Percentiles rank a stretch among this genome's conserved stretches.
Conservation (phyloP, 1,284 basidiomycete genomes). For the Microbotryum lychnidis-dioicae region DNA sequence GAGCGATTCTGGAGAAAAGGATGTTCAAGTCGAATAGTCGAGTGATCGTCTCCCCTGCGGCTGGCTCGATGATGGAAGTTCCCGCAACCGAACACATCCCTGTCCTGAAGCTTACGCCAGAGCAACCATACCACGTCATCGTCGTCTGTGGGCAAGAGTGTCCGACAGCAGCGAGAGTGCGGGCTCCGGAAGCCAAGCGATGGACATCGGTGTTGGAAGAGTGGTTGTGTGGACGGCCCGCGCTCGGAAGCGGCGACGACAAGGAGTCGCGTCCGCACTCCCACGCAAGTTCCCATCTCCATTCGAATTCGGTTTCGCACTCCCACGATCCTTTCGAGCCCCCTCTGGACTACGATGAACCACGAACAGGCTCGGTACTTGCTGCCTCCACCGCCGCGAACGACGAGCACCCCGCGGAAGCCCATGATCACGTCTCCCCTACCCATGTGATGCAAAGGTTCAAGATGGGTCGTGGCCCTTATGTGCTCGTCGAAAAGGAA, state of each 20-base stretch:
- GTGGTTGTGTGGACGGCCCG: conserved; percentile 37
- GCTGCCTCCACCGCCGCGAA: too few species aligned
- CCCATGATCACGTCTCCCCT: too few species aligned
- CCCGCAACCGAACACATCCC: conserved; percentile 9
- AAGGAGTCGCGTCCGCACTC: neutral
- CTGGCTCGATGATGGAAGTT: neutral
- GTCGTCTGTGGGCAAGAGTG: conserved; percentile 34
- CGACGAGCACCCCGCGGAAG: too few species aligned
- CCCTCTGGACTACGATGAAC: too few species aligned
- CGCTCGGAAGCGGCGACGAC: neutral
- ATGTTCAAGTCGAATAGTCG: neutral
- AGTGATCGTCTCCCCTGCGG: neutral
- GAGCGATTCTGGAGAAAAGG: too few species aligned
- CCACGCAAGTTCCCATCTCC: too few species aligned
- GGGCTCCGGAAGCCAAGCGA: conserved; percentile 17
- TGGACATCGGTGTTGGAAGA: conserved; percentile 42
- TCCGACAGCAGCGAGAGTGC: conserved; percentile 22
- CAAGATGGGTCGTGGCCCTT: conserved; percentile 45
- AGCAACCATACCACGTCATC: conserved; percentile 33
- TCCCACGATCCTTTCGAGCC: too few species aligned
- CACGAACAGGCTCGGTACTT: too few species aligned
- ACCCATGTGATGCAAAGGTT: neutral
- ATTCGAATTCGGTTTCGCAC: too few species aligned
- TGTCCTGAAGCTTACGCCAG: conserved; percentile 13
- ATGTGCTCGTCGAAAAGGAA: conserved; percentile 71